These are phyloP conservation scores for Candida sonorensis DNA, from an alignment of 805 yeast genomes.

Conservation along the genomic window DNA sequence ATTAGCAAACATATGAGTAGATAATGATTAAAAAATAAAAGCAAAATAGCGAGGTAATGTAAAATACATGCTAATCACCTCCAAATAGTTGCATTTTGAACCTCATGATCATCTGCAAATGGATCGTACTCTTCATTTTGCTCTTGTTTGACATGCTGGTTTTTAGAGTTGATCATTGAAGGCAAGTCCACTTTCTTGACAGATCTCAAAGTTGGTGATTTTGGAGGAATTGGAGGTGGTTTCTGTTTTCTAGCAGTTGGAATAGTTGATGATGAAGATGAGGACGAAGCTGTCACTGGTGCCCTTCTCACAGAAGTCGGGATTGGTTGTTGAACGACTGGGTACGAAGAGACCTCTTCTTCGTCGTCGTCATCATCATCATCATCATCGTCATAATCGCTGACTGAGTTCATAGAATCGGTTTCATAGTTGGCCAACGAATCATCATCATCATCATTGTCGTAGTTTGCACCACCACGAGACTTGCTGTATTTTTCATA, in stretches of 20 bases:
- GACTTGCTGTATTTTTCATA: slow-evolving; percentile 55
- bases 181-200: slow-evolving; percentile 1
- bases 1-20: too few relatives aligned
- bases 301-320: too few relatives aligned
- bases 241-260: too few relatives aligned
- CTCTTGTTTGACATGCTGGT: neutral
- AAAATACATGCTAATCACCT: slow-evolving; percentile 10
- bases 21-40: too few relatives aligned
- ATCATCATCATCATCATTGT: slow-evolving; percentile 31
- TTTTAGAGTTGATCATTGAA: neutral
- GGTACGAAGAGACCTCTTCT: neutral
- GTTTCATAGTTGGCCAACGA: slow-evolving; percentile 33
- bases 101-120: slow-evolving; percentile 27
- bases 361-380: slow-evolving; percentile 2
- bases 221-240: slow-evolving; percentile 26
- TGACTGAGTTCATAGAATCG: slow-evolving; percentile 20
- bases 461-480: slow-evolving; percentile 35
- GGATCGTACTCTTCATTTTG: slow-evolving; percentile 22
- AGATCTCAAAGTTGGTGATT: slow-evolving; percentile 11
- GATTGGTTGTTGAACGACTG: too few relatives aligned
- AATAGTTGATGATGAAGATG: too few relatives aligned
- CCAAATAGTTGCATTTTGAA: slow-evolving; percentile 23
- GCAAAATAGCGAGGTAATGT: too few relatives aligned
- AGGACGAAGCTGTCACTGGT: too few relatives aligned
- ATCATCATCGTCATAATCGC: slow-evolving; percentile 1